Base-by-base conservation (phyloP, 2,329 filamentous ascomycete genomes). In the Cladosporium sp. region DNA sequence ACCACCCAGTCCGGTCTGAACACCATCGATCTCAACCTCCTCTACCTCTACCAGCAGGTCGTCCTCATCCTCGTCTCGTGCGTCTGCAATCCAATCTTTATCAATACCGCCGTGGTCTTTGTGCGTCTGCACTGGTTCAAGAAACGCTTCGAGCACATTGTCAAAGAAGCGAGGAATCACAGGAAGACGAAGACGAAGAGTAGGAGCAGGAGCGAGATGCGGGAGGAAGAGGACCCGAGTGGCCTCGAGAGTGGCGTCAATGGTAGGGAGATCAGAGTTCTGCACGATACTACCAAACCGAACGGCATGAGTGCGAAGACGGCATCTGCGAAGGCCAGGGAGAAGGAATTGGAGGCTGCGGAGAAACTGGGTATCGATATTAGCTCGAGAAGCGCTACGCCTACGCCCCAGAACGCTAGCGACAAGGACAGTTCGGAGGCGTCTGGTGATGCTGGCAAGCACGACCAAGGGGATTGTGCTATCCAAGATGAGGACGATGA, bases 41-140 rank as follows among this genome's bases (percentile, higher is more conserved):
- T 79, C 1, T 55, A 64, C 30, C 58, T 70, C 8, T 77, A 76
- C 59, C 75, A 78, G 57, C 76, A 79, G 60, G 65, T 88, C 37
- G 77, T 87, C 44, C 72, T 95, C 20, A 90, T 86, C 61, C 61
- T 90, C 6, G 76, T 88, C 36, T 75, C 85, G 3, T 84, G 89
- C 76, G 61, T 89, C 11, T 83, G 85, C 20, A 95, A 89, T 44
- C 90, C 90, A 0, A 93, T 96, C 54, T 84, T 87, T 41, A 85
- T 96, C 61, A 84, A 95, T 64, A 82, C 87, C 2, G 86, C 82
- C 39, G 89, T 99, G 39, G 93, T 99, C 7, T 92, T 96, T 60
- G 78, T 97, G 12, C 86, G 93, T 20, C 76, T 99, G 2, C 96
- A 96, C 70, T 99, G 92, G 92, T 99, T 99, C 66, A 91, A 99